A percentile compares a stretch with the other conserved stretches of the same genome.
These are phyloP conservation scores for Fonsecaea monophora DNA, from an alignment of 2,329 filamentous ascomycete genomes.

Conservation along the genomic window DNA sequence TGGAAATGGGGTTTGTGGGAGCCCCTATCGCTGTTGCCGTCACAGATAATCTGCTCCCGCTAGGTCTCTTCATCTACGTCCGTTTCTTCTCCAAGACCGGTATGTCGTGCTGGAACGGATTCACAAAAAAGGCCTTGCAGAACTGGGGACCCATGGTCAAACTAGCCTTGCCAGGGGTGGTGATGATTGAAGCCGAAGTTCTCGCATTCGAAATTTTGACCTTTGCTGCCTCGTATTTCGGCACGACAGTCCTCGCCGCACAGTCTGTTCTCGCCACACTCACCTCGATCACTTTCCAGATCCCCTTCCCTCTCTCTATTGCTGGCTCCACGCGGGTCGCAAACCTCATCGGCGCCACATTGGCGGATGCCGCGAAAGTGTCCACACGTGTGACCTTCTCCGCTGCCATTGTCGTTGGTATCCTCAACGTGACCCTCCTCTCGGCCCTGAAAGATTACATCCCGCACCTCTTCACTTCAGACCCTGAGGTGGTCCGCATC, in stretches of 20 bases:
- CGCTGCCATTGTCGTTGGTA: slow-evolving; percentile 72
- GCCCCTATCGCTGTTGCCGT: slow-evolving; percentile 79
- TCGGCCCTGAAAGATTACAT: slow-evolving; percentile 73
- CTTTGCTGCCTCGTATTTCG: slow-evolving; percentile 79
- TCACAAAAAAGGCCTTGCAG: slow-evolving; percentile 70
- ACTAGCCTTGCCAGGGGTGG: slow-evolving; percentile 83
- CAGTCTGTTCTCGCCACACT: slow-evolving; percentile 85
- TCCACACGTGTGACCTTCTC: slow-evolving; percentile 78
- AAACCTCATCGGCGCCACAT: slow-evolving; percentile 86
- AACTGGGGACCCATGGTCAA: slow-evolving; percentile 88
- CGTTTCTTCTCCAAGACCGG: slow-evolving; percentile 65
- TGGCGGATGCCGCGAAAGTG: slow-evolving; percentile 79
- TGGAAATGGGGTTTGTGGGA: slow-evolving; percentile 74
- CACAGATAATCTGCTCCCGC: slow-evolving; percentile 75
- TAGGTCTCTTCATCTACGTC: slow-evolving; percentile 77
- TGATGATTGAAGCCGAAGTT: slow-evolving; percentile 95
- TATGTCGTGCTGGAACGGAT: slow-evolving; percentile 79
- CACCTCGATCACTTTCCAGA: slow-evolving; percentile 81
- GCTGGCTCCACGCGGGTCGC: slow-evolving; percentile 87
- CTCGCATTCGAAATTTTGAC: slow-evolving; percentile 92
- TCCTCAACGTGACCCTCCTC: slow-evolving; percentile 78
- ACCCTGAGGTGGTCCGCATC: slow-evolving; percentile 71
- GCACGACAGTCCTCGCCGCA: slow-evolving; percentile 79
- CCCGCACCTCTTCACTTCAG: slow-evolving; percentile 78
- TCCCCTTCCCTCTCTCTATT: slow-evolving; percentile 90